Evolutionary conservation across 257 asterid genomes (phyloP), one percentile per base, ranked within the genome.

Genomic region (Solanum lignicaule): DNA sequence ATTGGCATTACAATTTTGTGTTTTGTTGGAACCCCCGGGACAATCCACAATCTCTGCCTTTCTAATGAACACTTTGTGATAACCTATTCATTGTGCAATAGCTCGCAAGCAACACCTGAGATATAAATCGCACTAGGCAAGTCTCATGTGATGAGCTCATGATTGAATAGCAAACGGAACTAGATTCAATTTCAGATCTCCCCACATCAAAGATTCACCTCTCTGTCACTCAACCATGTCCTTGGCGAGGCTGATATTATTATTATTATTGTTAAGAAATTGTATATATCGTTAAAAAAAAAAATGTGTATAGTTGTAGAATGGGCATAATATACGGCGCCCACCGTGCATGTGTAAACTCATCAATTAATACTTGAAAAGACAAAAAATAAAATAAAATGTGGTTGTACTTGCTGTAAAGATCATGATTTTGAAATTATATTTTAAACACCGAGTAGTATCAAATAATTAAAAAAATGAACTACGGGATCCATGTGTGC

Each of bases 111-210:
- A 3, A 55, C 65, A 3, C 25, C 23, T 18, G 4, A 55, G 1
- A 18, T 55, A 3, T 55, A 20, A 48, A 55, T 0, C 0, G 0
- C n/a, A 18, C n/a, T 55, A 18, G 11, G 0, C 11, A 20, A 55
- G 11, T 18, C 10, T 18, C 0, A 55, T 55, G 0, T 18, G 4
- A 52, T 6, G n/a, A 55, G 5, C n/a, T 55, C 65, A 6, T 7
- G 4, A 55, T 7, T 55, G 2, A 55, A 55, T 18, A 55, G 11
- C 0, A 55, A 55, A 18, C 4, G 11, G 1, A 55, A 55, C 10
- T 18, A 20, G 5, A 55, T 18, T 55, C n/a, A 7, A 55, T 55
- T 55, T 8, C n/a, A 55, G 4, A 55, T 55, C 65, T 55, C 21
- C 3, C 65, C 62, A 55, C n/a, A 18, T 18, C 0, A 55, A 6